Evolutionary conservation across 106 monocot genomes (phyloP), one percentile per base, ranked within the genome.

Genomic region (Allium cepa): DNA sequence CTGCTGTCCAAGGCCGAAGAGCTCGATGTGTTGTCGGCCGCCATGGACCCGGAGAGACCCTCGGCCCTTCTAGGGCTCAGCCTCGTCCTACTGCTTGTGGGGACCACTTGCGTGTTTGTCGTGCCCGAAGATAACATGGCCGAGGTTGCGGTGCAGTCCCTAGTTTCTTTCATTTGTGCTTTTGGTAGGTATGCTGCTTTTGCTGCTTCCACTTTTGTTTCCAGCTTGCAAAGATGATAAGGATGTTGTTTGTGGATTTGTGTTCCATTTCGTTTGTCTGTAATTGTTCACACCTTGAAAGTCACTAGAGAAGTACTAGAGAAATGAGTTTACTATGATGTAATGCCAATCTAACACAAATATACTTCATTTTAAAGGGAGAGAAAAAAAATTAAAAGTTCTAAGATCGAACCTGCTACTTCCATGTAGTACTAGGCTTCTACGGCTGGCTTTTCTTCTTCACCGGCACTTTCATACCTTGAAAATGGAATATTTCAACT

Each of bases 1-100:
- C 86, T 97, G 69, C 80, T 97, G 53, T 92, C 96, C 0, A 97
- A 97, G 74, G 92, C 96, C 0, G 96, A 97, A 69, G 86, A 97
- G 49, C 69, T 97, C 4, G 88, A 86, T 3, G 65, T 89, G 11
- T 52, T 97, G 10, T 97, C 96, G 4, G 96, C 96, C 9, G 88
- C 86, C 51, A 89, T 86, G 3, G 92, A 97, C 66, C 92, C 88
- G 0, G 73, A 69, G 2, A 88, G 86, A 0, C 96, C 96, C 0
- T 62, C 75, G 9, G 26, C 79, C 13, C 82, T 97, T 10, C 69
- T 84, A 11, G 72, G 56, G 26, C 63, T 88, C 8, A 86, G 92
- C 77, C 57, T 89, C 17, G 57, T 57, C 15, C 49, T 97, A 26
- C 69, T 97, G 13, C 63, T 49, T 14, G 47, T 82, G 12, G 96